Base-by-base conservation (phyloP, 78 protist species). In the Thecamonas trahens region DNA sequence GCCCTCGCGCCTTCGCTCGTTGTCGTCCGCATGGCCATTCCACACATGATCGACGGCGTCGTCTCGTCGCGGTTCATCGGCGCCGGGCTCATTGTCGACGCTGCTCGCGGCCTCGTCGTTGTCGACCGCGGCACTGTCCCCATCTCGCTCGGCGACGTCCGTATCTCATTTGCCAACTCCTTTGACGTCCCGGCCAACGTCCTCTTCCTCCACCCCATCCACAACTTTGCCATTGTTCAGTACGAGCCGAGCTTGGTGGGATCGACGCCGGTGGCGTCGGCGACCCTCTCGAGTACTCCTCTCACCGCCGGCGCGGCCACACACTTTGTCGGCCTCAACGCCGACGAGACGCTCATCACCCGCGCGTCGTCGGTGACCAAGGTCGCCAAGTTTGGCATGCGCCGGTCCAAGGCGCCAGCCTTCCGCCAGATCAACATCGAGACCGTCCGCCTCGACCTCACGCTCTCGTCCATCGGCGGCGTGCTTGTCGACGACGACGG, bases 81-180 rank as follows among this genome's bases (percentile, higher is more conserved):
- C 31, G 0, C 39, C 17, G 83, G 83, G 0, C 40, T 77, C 24
- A 50, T 77, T 2, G 52, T 77, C 18, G 74, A 65, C 59, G 74
- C 77, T 6, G 74, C 2, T 32, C 7, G 0, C 0, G 84, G 84
- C 3, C 61, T 72, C 8, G 65, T 79, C 9, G 15, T 70, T 8
- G 77, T 70, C 42, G 84, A 79, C 42, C 35, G 69, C 13, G 64
- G 72, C 47, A 79, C 84, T 29, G 70, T 61, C 35, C 69, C 20
- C 61, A 45, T 18, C 39, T 2, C 60, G 29, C 44, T 66, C 2
- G 61, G 67, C 15, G 69, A 58, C 32, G 45, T 39, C 13, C 34
- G 22, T 15, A 17, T 77, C 61, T 61, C 70, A 18, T 69, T 77
- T 15, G 83, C 65, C 8, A 55, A 63, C 3, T 28, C 83, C 4